phyloP scores from a whole-genome alignment of 1,139 yeast species.

The Pneumocystis murina region DNA sequence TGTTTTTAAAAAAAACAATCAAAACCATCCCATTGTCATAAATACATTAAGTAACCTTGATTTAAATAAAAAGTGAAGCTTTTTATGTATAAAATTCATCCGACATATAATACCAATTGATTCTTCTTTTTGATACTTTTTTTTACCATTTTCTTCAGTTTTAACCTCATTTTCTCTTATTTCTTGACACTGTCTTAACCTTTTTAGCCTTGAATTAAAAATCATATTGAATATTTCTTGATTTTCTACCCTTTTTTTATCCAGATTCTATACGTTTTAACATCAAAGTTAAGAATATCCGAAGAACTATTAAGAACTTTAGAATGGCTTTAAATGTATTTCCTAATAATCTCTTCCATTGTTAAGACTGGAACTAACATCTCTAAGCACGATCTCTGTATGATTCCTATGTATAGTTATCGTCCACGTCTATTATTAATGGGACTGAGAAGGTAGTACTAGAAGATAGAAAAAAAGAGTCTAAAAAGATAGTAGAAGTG shows the following conservation, averaged over 20 bases:
- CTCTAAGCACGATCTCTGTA: neutral
- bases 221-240: neutral
- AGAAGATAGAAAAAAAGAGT: too few species aligned
- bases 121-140: neutral
- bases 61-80: neutral
- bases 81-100: neutral
- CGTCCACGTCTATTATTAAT: neutral
- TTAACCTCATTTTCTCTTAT: neutral
- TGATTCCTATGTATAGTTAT: neutral
- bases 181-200: neutral
- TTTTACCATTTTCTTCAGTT: neutral
- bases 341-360: neutral
- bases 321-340: neutral
- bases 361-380: neutral
- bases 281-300: too few species aligned
- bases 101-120: neutral
- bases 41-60: neutral
- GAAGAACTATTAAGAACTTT: too few species aligned
- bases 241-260: neutral
- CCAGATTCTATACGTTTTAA: too few species aligned
- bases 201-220: neutral
- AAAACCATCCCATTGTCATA: neutral
- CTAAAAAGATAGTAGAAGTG: constrained; percentile 5
- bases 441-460: neutral
- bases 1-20: constrained; percentile 3